phyloP scores from a whole-genome alignment of 768 basidiomycete genomes.

The Macrolepiota albuminosa region DNA sequence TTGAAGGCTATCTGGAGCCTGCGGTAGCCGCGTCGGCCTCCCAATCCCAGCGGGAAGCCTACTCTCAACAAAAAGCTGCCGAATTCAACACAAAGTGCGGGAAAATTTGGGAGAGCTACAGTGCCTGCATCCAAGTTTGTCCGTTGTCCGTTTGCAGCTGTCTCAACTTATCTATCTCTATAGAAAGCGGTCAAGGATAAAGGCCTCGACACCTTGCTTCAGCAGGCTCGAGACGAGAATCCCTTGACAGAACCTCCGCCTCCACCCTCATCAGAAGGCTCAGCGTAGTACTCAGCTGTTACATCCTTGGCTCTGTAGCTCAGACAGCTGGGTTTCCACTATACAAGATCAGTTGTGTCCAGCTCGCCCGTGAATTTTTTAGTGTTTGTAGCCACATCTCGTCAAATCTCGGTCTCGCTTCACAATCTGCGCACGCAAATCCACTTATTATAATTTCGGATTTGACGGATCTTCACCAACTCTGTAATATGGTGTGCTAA shows the following conservation, averaged over 20 bases:
- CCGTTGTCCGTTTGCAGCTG: not conserved
- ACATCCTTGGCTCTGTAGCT: not conserved
- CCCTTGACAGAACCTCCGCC: constrained; percentile 62
- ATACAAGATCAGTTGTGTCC: not conserved
- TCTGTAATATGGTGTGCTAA: no score
- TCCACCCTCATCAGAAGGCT: constrained; percentile 19
- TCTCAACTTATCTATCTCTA: not conserved
- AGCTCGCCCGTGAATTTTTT: not conserved
- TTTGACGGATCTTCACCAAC: no score
- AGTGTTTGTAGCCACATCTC: not conserved
- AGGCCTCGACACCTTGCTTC: constrained; percentile 68
- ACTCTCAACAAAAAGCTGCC: constrained; percentile 75
- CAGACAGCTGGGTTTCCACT: not conserved
- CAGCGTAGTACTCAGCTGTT: not conserved
- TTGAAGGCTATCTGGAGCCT: constrained; percentile 93
- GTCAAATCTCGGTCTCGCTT: not conserved
- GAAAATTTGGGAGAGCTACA: constrained; percentile 75
- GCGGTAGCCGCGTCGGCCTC: constrained; percentile 42
- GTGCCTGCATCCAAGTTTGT: constrained; percentile 77
- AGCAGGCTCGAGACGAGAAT: constrained; percentile 78
- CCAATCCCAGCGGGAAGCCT: constrained; percentile 45
- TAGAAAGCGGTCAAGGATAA: constrained; percentile 80
- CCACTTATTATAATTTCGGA: not conserved
- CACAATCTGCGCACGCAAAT: not conserved
- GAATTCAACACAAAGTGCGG: constrained; percentile 89